These are phyloP conservation scores for Termitomyces sp. DNA, from an alignment of 768 basidiomycete species.

Conservation along the genomic window DNA sequence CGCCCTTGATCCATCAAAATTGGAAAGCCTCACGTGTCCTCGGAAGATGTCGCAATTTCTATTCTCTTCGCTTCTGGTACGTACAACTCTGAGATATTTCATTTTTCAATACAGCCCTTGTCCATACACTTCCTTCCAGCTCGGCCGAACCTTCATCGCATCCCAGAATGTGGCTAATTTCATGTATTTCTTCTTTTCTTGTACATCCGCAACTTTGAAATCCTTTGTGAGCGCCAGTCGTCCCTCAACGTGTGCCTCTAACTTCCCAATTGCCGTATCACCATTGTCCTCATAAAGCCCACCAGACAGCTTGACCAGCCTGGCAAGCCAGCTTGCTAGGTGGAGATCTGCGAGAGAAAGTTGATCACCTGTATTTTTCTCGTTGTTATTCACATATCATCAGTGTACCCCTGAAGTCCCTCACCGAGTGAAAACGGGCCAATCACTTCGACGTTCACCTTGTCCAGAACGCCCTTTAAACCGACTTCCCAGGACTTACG, in stretches of 20 bases:
- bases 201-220: conserved; percentile 24
- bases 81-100: background rate
- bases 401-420: conserved; percentile 12
- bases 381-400: conserved; percentile 35
- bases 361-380: conserved; percentile 59
- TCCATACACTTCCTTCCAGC: conserved; percentile 66
- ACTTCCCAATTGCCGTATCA: conserved; percentile 37
- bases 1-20: conserved; percentile 6
- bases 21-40: conserved; percentile 9
- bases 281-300: conserved; percentile 49
- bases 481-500: conserved; percentile 47
- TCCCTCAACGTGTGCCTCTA: conserved; percentile 47
- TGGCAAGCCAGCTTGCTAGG: conserved; percentile 69
- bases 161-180: conserved; percentile 77
- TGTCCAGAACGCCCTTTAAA: conserved; percentile 39
- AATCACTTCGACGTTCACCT: conserved; percentile 51
- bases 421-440: conserved; percentile 64
- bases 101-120: conserved; percentile 39
- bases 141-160: conserved; percentile 52
- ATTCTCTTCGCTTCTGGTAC: background rate
- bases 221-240: conserved; percentile 41
- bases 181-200: conserved; percentile 22
- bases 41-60: conserved; percentile 9
- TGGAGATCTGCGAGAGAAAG: conserved; percentile 79
- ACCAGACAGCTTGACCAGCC: conserved; percentile 53